Evolutionary conservation across 108 stramenopile species (phyloP).

Genomic region (Fragilaria radians): DNA sequence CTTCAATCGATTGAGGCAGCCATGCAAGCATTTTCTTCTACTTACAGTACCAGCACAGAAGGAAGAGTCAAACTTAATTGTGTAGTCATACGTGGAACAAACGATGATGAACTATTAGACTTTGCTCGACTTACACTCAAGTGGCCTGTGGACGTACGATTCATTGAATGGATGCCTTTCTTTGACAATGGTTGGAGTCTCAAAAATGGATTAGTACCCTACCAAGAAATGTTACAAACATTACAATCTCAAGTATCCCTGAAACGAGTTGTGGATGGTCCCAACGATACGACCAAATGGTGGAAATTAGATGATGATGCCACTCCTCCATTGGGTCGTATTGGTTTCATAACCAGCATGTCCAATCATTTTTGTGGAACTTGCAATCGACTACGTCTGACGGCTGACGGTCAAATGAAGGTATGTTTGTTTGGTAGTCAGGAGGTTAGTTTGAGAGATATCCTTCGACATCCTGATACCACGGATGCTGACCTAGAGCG

Average conservation of each 20-base stretch:
- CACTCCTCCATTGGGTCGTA: conserved; percentile 25
- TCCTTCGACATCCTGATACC: conserved; percentile 44
- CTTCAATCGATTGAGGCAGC: conserved; percentile 64
- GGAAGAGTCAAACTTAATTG: conserved; percentile 91
- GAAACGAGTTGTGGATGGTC: conserved; percentile 56
- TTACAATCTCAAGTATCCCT: conserved; percentile 2
- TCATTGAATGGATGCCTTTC: conserved; percentile 99
- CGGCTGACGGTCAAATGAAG: conserved; percentile 96
- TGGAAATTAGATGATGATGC: conserved; percentile 33
- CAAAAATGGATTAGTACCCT: conserved; percentile 67
- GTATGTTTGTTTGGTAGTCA: conserved; percentile 93
- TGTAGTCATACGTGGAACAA: conserved; percentile 89
- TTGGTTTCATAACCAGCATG: conserved; percentile 99
- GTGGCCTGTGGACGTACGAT: conserved; percentile 81
- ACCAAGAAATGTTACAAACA: conserved; percentile 68
- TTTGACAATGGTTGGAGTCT: conserved; percentile 89
- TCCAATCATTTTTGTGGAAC: conserved; percentile 94
- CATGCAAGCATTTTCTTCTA: conserved; percentile 18
- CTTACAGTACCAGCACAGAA: conserved; percentile 4
- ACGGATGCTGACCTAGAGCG: conserved; percentile 48
- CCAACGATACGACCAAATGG: conserved; percentile 98
- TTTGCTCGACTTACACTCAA: conserved; percentile 74
- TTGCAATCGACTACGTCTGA: conserved; percentile 97
- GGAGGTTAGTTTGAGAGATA: conserved; percentile 84
- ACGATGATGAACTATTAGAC: conserved; percentile 84